phyloP scores from a whole-genome alignment of 352 stramenopile species.

The Phytophthora melonis region DNA sequence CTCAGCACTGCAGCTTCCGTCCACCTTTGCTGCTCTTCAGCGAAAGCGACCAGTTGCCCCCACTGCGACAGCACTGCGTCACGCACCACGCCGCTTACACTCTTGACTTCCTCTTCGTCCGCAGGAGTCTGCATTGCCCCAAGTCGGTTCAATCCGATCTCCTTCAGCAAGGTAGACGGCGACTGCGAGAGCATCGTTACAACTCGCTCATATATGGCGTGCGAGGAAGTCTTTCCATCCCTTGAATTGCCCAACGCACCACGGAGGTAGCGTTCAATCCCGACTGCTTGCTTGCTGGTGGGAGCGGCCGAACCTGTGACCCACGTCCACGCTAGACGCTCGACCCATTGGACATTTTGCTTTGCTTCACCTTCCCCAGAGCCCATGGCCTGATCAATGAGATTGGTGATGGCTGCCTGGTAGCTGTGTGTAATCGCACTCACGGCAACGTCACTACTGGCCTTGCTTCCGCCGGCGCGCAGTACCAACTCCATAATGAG shows the following conservation, averaged over 20 bases:
- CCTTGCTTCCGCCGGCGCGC: constrained; percentile 29
- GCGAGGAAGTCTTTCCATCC: background rate
- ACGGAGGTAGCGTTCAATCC: constrained; percentile 30
- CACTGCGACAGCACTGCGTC: constrained; percentile 42
- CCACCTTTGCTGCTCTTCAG: constrained; percentile 46
- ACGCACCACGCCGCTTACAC: constrained; percentile 7
- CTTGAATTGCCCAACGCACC: background rate
- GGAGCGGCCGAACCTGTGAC: constrained; percentile 7
- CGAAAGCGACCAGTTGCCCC: constrained; percentile 27
- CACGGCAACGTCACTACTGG: constrained; percentile 15
- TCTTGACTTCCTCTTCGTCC: constrained; percentile 14
- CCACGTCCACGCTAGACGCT: constrained; percentile 37
- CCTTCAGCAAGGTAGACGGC: constrained; percentile 45
- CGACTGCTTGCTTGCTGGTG: constrained; percentile 14
- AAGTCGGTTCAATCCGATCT: constrained; percentile 36
- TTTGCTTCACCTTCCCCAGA: constrained; percentile 9
- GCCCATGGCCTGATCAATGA: constrained; percentile 23
- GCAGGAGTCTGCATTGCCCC: constrained; percentile 24
- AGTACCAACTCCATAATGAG: constrained; percentile 45
- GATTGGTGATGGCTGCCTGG: constrained; percentile 16
- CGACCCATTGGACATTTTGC: constrained; percentile 28
- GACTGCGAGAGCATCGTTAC: constrained; percentile 42
- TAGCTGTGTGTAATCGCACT: constrained; percentile 35
- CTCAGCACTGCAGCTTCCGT: constrained; percentile 55
- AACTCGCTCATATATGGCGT: constrained; percentile 30